These are phyloP conservation scores for Lojkania enalia DNA, from an alignment of 2,329 filamentous ascomycete species.

Conservation along the genomic window DNA sequence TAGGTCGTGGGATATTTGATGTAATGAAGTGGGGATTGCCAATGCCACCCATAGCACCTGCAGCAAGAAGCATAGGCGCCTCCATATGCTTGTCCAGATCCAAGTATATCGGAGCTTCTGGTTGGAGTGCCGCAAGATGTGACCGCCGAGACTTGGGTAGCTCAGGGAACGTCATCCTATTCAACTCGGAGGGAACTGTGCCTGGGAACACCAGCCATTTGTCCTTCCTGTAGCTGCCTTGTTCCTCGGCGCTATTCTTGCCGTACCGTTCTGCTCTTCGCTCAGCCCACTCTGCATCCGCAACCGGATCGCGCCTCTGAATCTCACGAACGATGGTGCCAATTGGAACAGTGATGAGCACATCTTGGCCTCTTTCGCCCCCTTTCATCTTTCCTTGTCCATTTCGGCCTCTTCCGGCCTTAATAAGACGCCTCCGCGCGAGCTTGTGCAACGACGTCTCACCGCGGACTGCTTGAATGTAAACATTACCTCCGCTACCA, in stretches of 20 bases:
- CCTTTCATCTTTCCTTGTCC: constrained; percentile 74
- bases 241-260: constrained; percentile 43
- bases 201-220: constrained; percentile 90
- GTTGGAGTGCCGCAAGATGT: constrained; percentile 67
- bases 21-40: constrained; percentile 94
- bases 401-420: constrained; percentile 74
- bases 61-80: constrained; percentile 80
- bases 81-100: constrained; percentile 71
- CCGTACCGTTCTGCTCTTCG: constrained; percentile 30
- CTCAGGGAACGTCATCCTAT: constrained; percentile 60
- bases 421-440: constrained; percentile 72
- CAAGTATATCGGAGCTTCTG: constrained; percentile 67
- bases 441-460: constrained; percentile 95
- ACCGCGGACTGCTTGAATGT: constrained; percentile 88
- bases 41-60: constrained; percentile 84
- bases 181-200: constrained; percentile 70
- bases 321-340: constrained; percentile 89
- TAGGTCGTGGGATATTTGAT: constrained; percentile 72
- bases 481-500: constrained; percentile 86
- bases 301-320: constrained; percentile 73
- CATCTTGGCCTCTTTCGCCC: constrained; percentile 81
- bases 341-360: constrained; percentile 87
- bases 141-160: constrained; percentile 61
- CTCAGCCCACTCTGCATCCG: constrained; percentile 61
- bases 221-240: constrained; percentile 56